Evolutionary conservation across 805 yeast species (phyloP), one percentile per base, ranked within the genome.

Genomic region (Candida gorgasii): DNA sequence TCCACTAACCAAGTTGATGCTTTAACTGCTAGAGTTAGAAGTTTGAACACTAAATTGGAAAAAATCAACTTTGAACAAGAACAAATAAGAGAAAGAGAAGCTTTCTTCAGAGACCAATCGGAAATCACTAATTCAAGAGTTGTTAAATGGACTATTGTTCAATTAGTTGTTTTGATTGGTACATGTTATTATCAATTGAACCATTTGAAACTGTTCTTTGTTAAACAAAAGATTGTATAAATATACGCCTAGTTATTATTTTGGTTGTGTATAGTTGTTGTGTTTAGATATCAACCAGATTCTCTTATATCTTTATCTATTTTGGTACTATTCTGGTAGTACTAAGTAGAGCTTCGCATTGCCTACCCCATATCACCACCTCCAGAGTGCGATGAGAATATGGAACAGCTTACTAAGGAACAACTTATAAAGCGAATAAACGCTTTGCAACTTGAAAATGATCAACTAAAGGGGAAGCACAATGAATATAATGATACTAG

Each of bases 211-310:
- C 65, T 81, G 31, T 88, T 89, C 77, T 89, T 89, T 60, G 83
- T 87, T 47, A 89, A 88, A 67, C 95, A 89, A 60, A 89, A 89
- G 69, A 79, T 88, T 46, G 82, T 89, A 14, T 87, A 70, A 63
- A 15, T 15, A 24, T n/a, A n/a, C n/a, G n/a, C n/a, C n/a, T n/a
- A n/a, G n/a, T n/a, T n/a, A n/a, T n/a, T n/a, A n/a, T n/a, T n/a
- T n/a, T n/a, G n/a, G 9, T 22, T 22, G 26, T 22, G 26, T 22
- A 22, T 22, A 22, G 26, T 8, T 22, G 22, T n/a, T n/a, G n/a
- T n/a, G n/a, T n/a, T n/a, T n/a, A n/a, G n/a, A n/a, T n/a, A n/a
- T n/a, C 5, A 26, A n/a, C n/a, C n/a, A n/a, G n/a, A n/a, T n/a
- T n/a, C n/a, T n/a, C n/a, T n/a, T n/a, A n/a, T n/a, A n/a, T n/a